Base-by-base conservation (phyloP, 164 flowering plant species). In the Vitis amurensis region DNA sequence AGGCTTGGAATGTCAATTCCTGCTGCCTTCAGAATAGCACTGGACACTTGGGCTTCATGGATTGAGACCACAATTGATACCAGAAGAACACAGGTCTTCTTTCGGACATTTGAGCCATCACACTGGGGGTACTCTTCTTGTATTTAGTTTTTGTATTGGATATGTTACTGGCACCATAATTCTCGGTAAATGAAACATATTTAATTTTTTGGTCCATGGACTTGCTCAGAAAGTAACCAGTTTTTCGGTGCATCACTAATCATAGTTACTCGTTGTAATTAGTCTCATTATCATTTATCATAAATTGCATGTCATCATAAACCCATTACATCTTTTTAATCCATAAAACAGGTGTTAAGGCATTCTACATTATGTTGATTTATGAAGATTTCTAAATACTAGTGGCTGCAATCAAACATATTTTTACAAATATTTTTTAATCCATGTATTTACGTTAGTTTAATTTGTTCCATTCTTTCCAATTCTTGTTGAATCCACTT, bases 41-140 rank as follows among this genome's bases (percentile, higher is more conserved):
- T 87, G 37, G 55, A 65, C 7, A 87, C 89, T 16, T 82, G 86
- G 91, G 81, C 85, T 30, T 76, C 83, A 11, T 87, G 91, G 91
- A 75, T 84, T 55, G 83, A 84, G 50, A 69, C 70, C 5, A 71
- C 12, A 13, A 76, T 87, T 12, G 64, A 87, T 61, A 71, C 81
- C 50, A 87, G 75, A 51, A 75, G 70, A 65, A 87, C 91, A 4
- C 79, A 64, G 27, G 84, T 87, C 44, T 81, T 85, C 71, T 83
- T 87, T 73, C 79, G 91, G 10, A 82, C 86, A 1, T 84, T 79
- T 71, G 89, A 84, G 66, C 75, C 89, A 71, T 74, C 86, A 64
- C 91, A 87, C 55, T 87, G 87, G 87, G 82, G 87, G 91, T 87
- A 71, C 2, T 29, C 48, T 47, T 9, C 10, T 12, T 8, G 47